These are phyloP conservation scores for Ambrosiella beaveri DNA, from an alignment of 2,329 filamentous ascomycete genomes.

Conservation along the genomic window DNA sequence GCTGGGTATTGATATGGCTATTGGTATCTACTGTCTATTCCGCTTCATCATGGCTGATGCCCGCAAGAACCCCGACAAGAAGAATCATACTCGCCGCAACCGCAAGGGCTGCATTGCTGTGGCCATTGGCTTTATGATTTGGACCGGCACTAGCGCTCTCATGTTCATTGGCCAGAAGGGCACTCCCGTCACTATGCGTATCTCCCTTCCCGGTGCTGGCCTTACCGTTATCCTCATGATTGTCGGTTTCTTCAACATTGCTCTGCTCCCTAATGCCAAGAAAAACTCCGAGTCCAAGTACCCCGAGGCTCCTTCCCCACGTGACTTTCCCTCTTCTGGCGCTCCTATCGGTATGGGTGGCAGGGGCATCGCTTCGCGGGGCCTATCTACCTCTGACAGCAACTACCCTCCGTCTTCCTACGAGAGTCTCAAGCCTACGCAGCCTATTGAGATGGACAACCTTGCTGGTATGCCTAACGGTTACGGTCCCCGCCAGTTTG, in stretches of 20 bases:
- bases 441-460: constrained; percentile 9
- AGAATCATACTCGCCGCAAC: constrained; percentile 18
- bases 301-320: constrained; percentile 14
- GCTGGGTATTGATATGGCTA: constrained; percentile 28
- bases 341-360: constrained; percentile 3
- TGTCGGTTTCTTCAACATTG: constrained; percentile 21
- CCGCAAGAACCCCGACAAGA: constrained; percentile 18
- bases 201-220: constrained; percentile 33
- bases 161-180: constrained; percentile 31
- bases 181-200: constrained; percentile 28
- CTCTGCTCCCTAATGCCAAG: constrained; percentile 21
- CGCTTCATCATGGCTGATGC: constrained; percentile 21
- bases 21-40: constrained; percentile 24
- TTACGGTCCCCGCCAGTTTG: constrained; percentile 1
- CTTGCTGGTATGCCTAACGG: neutral
- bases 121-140: constrained; percentile 30
- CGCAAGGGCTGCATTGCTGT: constrained; percentile 27
- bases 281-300: constrained; percentile 7
- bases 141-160: constrained; percentile 36
- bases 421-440: constrained; percentile 30
- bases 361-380: constrained; percentile 15
- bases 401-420: constrained; percentile 30
- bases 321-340: constrained; percentile 14
- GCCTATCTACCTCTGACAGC: constrained; percentile 27
- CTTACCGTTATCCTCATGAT: constrained; percentile 29